Base-by-base conservation (phyloP, 768 basidiomycete species). In the Boletus pseudopeckii region DNA sequence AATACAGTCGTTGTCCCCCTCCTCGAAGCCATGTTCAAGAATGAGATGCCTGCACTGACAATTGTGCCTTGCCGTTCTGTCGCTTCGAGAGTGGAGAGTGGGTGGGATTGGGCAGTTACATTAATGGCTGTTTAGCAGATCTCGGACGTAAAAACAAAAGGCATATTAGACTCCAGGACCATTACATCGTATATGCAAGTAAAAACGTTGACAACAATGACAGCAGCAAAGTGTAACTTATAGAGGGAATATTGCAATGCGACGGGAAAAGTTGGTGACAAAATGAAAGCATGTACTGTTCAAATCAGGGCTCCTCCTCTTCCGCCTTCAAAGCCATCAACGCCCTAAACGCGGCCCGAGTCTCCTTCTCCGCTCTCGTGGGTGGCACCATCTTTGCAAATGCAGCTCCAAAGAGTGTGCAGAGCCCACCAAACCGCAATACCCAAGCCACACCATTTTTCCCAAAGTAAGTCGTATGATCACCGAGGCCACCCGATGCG, bases 401-500 rank as follows among this genome's bases (percentile, higher is more conserved):
- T 4, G 82, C 58, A 5, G 93, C 94, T 30, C 91, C 94, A 34
- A 81, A 74, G 53, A 97, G 71, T 0, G 94, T 85, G 68, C 90
- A 92, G 9, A 92, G 65, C 36, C 94, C 95, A 45, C 95, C 95
- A 63, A 96, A 96, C 17, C 93, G 84, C 52, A 98, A 72, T 7
- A 96, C 90, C 93, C 94, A 97, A 3, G 88, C 91, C 28, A 97
- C 92, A 33, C 95, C 95, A 50, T 85, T 86, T 75, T 92, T 93
- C 32, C 88, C 90, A 54, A 80, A 77, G 68, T 88, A 91, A 13
- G 82, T 82, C 52, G 73, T 75, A 36, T 79, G 76, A 22, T 77
- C 76, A 7, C 70, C 67, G 1, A 77, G 77, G 26, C 57, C 61
- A 52, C 48, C 38, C n/a, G 42, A 48, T 28, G 30, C 36, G 1